Percentiles rank a stretch among this genome's conserved stretches.
These are phyloP conservation scores for Lizonia empirigonia DNA, from an alignment of 2,329 filamentous ascomycete species.

Conservation along the genomic window DNA sequence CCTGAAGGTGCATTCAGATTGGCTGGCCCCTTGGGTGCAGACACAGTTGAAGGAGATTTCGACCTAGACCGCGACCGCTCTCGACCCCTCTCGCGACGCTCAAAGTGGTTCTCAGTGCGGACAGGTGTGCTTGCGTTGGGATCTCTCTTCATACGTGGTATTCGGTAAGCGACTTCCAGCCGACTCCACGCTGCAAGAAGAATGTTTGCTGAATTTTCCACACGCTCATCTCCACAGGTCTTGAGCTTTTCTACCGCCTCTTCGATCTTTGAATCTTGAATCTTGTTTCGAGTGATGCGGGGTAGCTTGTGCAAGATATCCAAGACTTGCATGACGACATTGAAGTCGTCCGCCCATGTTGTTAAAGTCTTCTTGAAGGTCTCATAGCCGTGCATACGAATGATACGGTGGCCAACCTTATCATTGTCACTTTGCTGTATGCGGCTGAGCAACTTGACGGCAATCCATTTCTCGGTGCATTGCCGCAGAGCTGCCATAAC, in stretches of 20 bases:
- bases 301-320: slow-evolving; percentile 89
- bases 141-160: slow-evolving; percentile 86
- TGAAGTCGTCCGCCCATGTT: slow-evolving; percentile 86
- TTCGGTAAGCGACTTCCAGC: slow-evolving; percentile 88
- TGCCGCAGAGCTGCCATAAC: slow-evolving; percentile 97
- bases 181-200: slow-evolving; percentile 87
- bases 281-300: slow-evolving; percentile 93
- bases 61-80: slow-evolving; percentile 57
- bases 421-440: slow-evolving; percentile 89
- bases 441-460: slow-evolving; percentile 87
- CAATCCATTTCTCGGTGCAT: slow-evolving; percentile 99
- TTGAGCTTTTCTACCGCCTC: slow-evolving; percentile 73
- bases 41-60: slow-evolving; percentile 49
- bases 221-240: slow-evolving; percentile 72
- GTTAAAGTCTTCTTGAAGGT: slow-evolving; percentile 87
- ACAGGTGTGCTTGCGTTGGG: slow-evolving; percentile 59
- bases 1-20: slow-evolving; percentile 51
- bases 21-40: slow-evolving; percentile 48
- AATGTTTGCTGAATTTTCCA: slow-evolving; percentile 71
- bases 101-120: slow-evolving; percentile 61
- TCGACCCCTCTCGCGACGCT: slow-evolving; percentile 59
- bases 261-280: slow-evolving; percentile 94
- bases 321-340: slow-evolving; percentile 86
- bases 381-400: slow-evolving; percentile 96
- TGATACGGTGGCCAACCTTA: slow-evolving; percentile 82